These are phyloP conservation scores for Alnus rubra DNA, from an alignment of 306 rosid genomes.

Conservation along the genomic window DNA sequence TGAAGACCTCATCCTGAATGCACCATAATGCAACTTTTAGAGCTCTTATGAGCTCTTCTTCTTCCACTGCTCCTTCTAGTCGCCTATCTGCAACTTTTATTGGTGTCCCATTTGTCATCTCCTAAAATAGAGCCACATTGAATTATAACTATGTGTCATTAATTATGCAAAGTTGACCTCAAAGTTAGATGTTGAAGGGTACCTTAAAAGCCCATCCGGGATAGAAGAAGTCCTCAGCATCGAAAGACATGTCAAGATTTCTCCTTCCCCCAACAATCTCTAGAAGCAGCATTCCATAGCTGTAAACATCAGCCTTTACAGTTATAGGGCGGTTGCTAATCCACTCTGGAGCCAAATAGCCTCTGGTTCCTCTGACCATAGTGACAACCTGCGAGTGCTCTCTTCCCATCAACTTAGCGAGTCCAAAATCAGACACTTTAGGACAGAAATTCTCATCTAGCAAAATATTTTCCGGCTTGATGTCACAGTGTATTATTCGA, in stretches of 20 bases:
- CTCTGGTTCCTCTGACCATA: slow-evolving; percentile 96
- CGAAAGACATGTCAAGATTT: slow-evolving; percentile 86
- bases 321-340: slow-evolving; percentile 91
- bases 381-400: slow-evolving; percentile 94
- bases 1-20: slow-evolving; percentile 81
- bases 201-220: slow-evolving; percentile 99
- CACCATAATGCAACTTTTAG: slow-evolving; percentile 90
- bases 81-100: slow-evolving; percentile 76
- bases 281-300: slow-evolving; percentile 91
- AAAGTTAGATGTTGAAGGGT: slow-evolving; percentile 3
- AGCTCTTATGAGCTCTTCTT: slow-evolving; percentile 65
- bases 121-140: slow-evolving; percentile 46
- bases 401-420: slow-evolving; percentile 93
- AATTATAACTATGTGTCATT: background rate
- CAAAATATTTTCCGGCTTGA: slow-evolving; percentile 86
- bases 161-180: too few relatives aligned
- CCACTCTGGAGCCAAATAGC: slow-evolving; percentile 98
- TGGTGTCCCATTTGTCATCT: slow-evolving; percentile 56
- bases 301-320: slow-evolving; percentile 93
- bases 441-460: slow-evolving; percentile 86
- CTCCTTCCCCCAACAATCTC: slow-evolving; percentile 96
- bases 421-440: slow-evolving; percentile 91
- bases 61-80: slow-evolving; percentile 74
- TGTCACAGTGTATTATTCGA: slow-evolving; percentile 88
- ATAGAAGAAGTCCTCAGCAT: slow-evolving; percentile 82